Evolutionary conservation across 371 early-diverging fungal genomes (phyloP).

Genomic region (Mucor mucedo): DNA sequence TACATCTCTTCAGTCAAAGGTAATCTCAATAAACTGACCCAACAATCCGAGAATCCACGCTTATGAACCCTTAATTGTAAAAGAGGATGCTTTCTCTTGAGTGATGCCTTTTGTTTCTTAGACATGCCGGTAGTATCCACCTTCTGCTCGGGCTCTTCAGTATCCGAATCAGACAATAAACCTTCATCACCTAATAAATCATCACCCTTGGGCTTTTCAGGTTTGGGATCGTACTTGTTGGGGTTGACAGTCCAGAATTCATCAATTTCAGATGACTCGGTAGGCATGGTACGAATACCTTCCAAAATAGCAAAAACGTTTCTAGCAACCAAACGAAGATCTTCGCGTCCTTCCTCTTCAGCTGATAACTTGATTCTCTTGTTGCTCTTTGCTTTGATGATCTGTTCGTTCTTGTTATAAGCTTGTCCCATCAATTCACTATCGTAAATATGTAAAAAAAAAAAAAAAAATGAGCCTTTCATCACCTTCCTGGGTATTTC

Average conservation of each 20-base stretch:
- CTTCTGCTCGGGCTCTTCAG: conserved; percentile 40
- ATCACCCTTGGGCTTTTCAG: conserved; percentile 27
- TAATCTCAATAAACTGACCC: conserved; percentile 79
- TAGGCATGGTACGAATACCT: conserved; percentile 63
- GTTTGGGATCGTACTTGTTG: conserved; percentile 33
- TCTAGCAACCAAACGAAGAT: conserved; percentile 40
- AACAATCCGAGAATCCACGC: conserved; percentile 74
- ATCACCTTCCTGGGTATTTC: conserved; percentile 1
- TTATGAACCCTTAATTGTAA: conserved; percentile 55
- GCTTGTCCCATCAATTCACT: conserved; percentile 41
- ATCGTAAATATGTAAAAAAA: background rate
- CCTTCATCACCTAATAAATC: conserved; percentile 39
- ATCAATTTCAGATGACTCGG: conserved; percentile 62
- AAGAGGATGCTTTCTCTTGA: conserved; percentile 40
- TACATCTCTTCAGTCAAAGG: conserved; percentile 75
- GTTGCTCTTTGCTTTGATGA: conserved; percentile 12
- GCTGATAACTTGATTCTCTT: conserved; percentile 13
- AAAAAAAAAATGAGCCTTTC: background rate
- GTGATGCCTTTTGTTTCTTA: conserved; percentile 13
- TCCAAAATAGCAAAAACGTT: conserved; percentile 64
- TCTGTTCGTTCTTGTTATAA: conserved; percentile 21
- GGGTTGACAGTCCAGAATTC: conserved; percentile 67
- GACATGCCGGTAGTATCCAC: background rate
- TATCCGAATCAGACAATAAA: conserved; percentile 46
- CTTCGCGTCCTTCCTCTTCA: background rate